Evolutionary conservation across 2,329 filamentous ascomycete species (phyloP), one percentile per base, ranked within the genome.

Genomic region (Apiospora arundinis): DNA sequence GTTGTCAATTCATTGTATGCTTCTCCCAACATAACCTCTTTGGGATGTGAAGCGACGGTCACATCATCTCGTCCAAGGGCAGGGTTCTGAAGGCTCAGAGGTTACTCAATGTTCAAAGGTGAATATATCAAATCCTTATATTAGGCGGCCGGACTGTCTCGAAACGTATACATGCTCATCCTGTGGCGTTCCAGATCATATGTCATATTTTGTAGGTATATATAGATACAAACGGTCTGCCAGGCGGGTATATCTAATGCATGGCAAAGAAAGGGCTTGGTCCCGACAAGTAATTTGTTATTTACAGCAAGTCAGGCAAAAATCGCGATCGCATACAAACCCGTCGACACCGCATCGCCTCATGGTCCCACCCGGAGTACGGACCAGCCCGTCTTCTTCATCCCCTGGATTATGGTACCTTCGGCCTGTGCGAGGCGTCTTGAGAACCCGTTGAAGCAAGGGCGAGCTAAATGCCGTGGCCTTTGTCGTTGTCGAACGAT

Each of bases 281-380:
- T 40, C 12, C 32, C 21, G 12, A 40, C 28, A 40, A 4, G n/a
- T 11, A 23, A 1, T 63, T 11, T 11, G 42, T 56, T 71, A 88
- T 66, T 72, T 75, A 69, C 78, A 80, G 75, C 89, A 91, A 12
- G 82, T 83, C 74, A 92, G 90, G 79, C 90, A 91, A 80, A 91
- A 91, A 72, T 88, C 85, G 70, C 86, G 82, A 4, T 85, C 85
- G 73, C 89, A 91, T 21, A 80, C 81, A 76, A 87, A 91, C 16
- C 87, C 89, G 74, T 85, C 84, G 73, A 87, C 80, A 4, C 89
- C 89, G 72, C 90, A 91, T 18, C 82, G 82, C 69, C 86, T 81
- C 74, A 83, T 74, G 18, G 85, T 84, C 0, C 88, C 88, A 1
- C 87, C 84, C 0, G 87, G 87, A 12, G 87, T 89, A 74, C 81